Conservation (phyloP, 129 eudicot species). For the Ambrosia artemisiifolia region DNA sequence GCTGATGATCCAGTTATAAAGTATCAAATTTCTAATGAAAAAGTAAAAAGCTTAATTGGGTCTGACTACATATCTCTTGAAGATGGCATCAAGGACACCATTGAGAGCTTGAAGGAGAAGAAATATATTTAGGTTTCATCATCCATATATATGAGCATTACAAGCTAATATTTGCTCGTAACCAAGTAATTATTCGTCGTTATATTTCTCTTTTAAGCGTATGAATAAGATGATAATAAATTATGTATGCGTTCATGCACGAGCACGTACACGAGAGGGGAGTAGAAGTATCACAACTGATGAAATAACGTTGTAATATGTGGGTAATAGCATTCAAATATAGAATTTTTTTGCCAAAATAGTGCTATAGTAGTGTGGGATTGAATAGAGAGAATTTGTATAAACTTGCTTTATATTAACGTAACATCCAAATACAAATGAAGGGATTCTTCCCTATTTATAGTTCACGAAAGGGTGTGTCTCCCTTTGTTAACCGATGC, state of each 20-base stretch:
- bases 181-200: not conserved
- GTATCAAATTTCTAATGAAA: constrained; percentile 55
- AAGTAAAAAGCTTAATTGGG: constrained; percentile 44
- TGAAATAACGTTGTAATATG: no score
- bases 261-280: no score
- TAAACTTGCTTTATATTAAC: no score
- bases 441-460: no score
- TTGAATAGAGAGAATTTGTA: no score
- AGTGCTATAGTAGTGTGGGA: no score
- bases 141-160: not conserved
- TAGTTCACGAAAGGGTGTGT: no score
- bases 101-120: constrained; percentile 72
- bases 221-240: not conserved
- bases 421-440: no score
- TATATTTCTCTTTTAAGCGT: not conserved
- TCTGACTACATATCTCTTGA: constrained; percentile 46
- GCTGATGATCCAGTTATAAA: constrained; percentile 49
- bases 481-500: no score
- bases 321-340: no score
- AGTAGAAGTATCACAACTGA: no score
- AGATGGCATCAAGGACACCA: constrained; percentile 52
- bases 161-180: not conserved
- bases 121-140: constrained; percentile 24
- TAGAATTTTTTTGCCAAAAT: no score
- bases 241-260: not conserved